phyloP scores from a whole-genome alignment of 257 asterid genomes.

The Fraxinus americana region DNA sequence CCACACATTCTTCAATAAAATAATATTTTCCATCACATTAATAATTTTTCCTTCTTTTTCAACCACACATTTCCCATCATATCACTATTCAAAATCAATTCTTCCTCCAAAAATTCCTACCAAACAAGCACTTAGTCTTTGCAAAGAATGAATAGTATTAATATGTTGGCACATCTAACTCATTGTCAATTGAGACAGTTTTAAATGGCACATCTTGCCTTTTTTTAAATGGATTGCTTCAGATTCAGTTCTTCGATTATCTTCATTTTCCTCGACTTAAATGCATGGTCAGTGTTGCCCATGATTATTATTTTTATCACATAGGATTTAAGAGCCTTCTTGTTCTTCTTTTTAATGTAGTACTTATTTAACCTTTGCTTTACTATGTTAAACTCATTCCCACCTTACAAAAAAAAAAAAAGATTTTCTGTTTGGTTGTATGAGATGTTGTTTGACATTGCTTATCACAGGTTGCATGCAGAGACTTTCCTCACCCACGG shows the following conservation, averaged over 20 bases:
- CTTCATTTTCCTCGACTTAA: background rate
- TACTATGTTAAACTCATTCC: background rate
- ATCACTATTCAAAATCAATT: no score
- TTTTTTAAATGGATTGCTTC: background rate
- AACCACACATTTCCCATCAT: no score
- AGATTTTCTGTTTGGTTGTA: slow-evolving; percentile 8
- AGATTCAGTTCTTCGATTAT: background rate
- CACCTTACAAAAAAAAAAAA: background rate
- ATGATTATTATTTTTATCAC: background rate
- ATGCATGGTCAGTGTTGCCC: background rate
- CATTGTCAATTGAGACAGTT: background rate
- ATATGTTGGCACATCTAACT: background rate
- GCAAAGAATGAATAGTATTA: background rate
- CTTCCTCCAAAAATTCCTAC: no score
- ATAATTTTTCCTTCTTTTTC: no score
- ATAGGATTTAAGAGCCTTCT: background rate
- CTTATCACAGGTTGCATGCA: slow-evolving; percentile 70
- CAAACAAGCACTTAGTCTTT: no score
- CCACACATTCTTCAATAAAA: no score
- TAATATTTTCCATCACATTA: no score
- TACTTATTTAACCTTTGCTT: background rate
- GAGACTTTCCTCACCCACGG: slow-evolving; percentile 94
- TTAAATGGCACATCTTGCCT: background rate
- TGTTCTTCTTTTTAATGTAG: background rate
- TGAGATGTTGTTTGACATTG: slow-evolving; percentile 18